Conservation (phyloP, 306 rosid species). For the Cajanus cajan region DNA sequence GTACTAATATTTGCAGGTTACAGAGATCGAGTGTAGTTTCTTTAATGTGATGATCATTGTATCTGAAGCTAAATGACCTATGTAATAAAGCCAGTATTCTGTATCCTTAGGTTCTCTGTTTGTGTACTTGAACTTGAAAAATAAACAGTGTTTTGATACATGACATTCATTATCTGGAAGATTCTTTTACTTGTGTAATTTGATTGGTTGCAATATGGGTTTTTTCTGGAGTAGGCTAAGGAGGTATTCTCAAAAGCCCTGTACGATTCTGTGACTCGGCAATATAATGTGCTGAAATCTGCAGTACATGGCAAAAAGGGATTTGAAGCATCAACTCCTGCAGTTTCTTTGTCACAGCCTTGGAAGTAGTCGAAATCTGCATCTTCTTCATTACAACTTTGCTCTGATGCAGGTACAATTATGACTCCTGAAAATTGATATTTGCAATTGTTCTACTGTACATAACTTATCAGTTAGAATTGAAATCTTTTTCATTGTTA, state of each 20-base stretch:
- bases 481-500: background rate
- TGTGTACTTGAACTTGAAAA: constrained; percentile 6
- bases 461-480: background rate
- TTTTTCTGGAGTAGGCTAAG: constrained; percentile 59
- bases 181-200: constrained; percentile 24
- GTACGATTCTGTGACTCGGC: constrained; percentile 57
- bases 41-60: background rate
- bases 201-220: constrained; percentile 22
- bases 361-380: constrained; percentile 59
- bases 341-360: constrained; percentile 78
- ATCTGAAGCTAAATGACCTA: constrained; percentile 7
- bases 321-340: constrained; percentile 59
- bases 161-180: background rate
- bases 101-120: constrained; percentile 21
- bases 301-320: constrained; percentile 72
- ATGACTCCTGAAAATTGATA: constrained; percentile 15
- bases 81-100: constrained; percentile 1
- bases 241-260: constrained; percentile 64
- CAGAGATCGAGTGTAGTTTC: constrained; percentile 14
- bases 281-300: constrained; percentile 78
- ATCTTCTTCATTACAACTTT: constrained; percentile 26
- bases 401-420: constrained; percentile 45
- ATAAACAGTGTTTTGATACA: constrained; percentile 8
- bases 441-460: constrained; percentile 1
- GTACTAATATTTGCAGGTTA: background rate